These are phyloP conservation scores for Jatropha curcas DNA, from an alignment of 345 rosid genomes.

Conservation along the genomic window DNA sequence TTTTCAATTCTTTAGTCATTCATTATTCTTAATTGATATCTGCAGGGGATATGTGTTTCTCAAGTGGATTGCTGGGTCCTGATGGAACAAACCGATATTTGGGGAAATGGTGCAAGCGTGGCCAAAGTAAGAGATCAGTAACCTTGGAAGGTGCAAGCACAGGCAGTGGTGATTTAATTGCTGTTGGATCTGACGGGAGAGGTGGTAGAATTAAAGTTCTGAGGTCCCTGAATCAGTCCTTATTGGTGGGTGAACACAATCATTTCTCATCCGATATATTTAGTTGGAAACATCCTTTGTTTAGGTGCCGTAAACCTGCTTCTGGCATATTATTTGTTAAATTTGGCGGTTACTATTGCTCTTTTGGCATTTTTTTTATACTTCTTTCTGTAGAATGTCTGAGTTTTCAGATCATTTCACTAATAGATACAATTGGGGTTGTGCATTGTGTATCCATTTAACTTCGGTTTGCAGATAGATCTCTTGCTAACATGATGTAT, in stretches of 20 bases:
- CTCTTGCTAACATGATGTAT: neutral
- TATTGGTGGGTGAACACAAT: slow-evolving; percentile 44
- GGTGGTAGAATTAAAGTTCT: slow-evolving; percentile 81
- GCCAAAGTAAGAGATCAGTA: slow-evolving; percentile 38
- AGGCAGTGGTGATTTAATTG: slow-evolving; percentile 57
- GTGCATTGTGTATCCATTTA: neutral
- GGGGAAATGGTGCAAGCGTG: slow-evolving; percentile 90
- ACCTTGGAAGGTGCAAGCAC: slow-evolving; percentile 28
- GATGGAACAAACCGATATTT: slow-evolving; percentile 66
- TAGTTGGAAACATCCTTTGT: neutral
- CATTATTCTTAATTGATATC: slow-evolving; percentile 15
- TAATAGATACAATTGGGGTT: neutral
- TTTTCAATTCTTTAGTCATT: neutral
- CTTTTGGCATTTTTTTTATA: neutral
- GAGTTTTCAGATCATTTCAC: neutral
- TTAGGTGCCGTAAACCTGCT: too few species aligned
- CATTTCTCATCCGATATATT: neutral
- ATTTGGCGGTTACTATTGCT: neutral
- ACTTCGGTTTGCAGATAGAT: neutral
- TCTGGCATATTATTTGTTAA: slow-evolving; percentile 5
- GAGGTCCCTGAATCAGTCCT: slow-evolving; percentile 55
- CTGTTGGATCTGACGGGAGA: slow-evolving; percentile 88
- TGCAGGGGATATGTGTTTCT: slow-evolving; percentile 58
- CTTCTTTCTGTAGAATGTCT: neutral
- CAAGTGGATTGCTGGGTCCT: slow-evolving; percentile 72